A percentile compares a stretch with the other conserved stretches of the same genome.
phyloP scores from a whole-genome alignment of 2,329 filamentous ascomycete genomes.

The Colletotrichum magnum region DNA sequence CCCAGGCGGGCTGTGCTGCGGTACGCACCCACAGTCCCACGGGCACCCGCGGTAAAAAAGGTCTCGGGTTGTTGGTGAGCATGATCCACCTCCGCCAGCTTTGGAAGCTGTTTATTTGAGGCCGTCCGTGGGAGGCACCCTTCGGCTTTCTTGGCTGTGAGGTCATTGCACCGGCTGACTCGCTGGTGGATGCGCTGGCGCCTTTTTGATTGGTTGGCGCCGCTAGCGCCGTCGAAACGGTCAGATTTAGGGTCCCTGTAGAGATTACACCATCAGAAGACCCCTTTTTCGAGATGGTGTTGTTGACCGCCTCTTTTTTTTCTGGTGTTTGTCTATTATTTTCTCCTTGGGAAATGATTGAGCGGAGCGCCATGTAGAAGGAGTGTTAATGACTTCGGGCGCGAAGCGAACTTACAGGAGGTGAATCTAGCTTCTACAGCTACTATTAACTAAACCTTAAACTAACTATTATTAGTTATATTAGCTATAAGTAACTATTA shows the following conservation, averaged over 20 bases:
- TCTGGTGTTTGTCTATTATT: too few relatives aligned
- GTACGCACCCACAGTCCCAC: constrained; percentile 3
- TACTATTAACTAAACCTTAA: too few relatives aligned
- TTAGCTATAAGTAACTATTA: too few relatives aligned
- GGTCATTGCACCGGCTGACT: constrained; percentile 38
- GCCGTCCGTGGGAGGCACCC: constrained; percentile 25
- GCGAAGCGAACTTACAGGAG: too few relatives aligned
- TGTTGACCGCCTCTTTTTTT: background rate
- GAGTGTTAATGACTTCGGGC: too few relatives aligned
- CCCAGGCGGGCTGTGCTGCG: constrained; percentile 17
- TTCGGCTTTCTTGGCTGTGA: constrained; percentile 35
- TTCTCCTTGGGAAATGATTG: too few relatives aligned
- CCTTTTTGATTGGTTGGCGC: constrained; percentile 25
- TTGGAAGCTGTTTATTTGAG: constrained; percentile 19
- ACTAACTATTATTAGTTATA: too few relatives aligned
- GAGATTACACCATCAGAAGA: constrained; percentile 30
- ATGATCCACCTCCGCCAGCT: constrained; percentile 30
- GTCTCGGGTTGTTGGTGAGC: constrained; percentile 1
- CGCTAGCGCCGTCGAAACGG: constrained; percentile 33
- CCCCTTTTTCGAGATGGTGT: background rate
- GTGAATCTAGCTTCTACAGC: too few relatives aligned
- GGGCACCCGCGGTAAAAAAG: constrained; percentile 37
- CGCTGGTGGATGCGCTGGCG: constrained; percentile 26
- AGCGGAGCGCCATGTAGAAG: too few relatives aligned
- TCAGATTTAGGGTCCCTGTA: constrained; percentile 33